Percentiles rank a stretch among this genome's conserved stretches.
These are phyloP conservation scores for Lachnellula willkommii DNA, from an alignment of 2,329 filamentous ascomycete genomes.

Conservation along the genomic window DNA sequence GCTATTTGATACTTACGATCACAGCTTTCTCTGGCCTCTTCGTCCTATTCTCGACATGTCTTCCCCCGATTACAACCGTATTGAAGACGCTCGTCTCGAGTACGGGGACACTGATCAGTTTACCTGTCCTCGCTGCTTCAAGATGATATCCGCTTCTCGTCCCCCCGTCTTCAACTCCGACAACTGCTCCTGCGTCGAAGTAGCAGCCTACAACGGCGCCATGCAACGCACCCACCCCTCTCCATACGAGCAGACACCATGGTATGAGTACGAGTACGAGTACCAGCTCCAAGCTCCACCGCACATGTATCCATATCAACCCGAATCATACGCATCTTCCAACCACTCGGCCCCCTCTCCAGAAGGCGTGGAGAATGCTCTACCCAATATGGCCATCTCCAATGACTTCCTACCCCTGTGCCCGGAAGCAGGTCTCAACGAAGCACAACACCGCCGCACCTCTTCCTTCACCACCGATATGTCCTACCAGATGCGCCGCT, in stretches of 20 bases:
- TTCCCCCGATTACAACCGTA: conserved; percentile 4
- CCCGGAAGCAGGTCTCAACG: conserved; percentile 9
- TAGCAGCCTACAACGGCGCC: conserved; percentile 6
- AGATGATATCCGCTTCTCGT: conserved; percentile 20
- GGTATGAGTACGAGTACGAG: conserved; percentile 1
- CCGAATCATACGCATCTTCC: conserved; percentile 13
- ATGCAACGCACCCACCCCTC: background rate
- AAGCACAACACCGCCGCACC: conserved; percentile 11
- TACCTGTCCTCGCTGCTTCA: conserved; percentile 21
- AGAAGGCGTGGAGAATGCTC: conserved; percentile 20
- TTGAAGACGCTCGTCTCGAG: conserved; percentile 2
- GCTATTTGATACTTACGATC: conserved; percentile 1
- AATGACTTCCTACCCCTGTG: conserved; percentile 14
- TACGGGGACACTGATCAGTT: conserved; percentile 18
- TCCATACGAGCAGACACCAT: conserved; percentile 2
- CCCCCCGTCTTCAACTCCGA: conserved; percentile 23
- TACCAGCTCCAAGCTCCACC: background rate
- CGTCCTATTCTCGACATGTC: conserved; percentile 9
- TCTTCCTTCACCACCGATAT: conserved; percentile 13
- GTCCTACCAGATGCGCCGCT: conserved; percentile 16
- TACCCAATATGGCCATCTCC: conserved; percentile 13
- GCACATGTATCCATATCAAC: conserved; percentile 2
- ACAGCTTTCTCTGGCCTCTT: conserved; percentile 8
- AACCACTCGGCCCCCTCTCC: conserved; percentile 6
- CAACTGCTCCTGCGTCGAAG: conserved; percentile 24